Conservation (phyloP, 129 eudicot genomes). For the Centaurea solstitialis region DNA sequence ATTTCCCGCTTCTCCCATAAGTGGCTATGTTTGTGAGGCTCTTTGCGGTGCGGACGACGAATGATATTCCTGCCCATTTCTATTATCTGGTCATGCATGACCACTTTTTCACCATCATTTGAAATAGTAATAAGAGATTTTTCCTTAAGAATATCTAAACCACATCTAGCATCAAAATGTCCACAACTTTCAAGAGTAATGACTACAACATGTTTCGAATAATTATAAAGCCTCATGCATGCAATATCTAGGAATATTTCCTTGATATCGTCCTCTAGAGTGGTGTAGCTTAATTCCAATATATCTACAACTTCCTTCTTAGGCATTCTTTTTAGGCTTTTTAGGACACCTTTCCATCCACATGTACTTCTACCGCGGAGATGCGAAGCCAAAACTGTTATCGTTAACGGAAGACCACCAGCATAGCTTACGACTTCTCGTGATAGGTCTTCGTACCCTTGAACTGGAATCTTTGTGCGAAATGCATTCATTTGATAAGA, state of each 20-base stretch:
- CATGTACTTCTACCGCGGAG: constrained; percentile 17
- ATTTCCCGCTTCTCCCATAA: no score
- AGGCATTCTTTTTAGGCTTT: neutral
- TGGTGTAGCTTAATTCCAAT: neutral
- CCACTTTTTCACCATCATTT: neutral
- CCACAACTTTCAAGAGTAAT: neutral
- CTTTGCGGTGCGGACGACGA: no score
- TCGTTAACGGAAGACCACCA: constrained; percentile 45
- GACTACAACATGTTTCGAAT: neutral
- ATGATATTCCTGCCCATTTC: no score
- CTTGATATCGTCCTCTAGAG: no score
- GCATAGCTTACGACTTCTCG: constrained; percentile 26
- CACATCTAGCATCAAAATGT: neutral
- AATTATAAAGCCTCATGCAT: neutral
- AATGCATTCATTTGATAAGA: constrained; percentile 24
- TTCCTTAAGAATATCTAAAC: neutral
- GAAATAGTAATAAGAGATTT: neutral
- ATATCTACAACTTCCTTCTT: neutral
- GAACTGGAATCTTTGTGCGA: constrained; percentile 23
- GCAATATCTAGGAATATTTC: neutral
- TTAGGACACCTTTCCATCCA: constrained; percentile 37
- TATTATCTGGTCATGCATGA: no score
- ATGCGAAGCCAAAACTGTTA: constrained; percentile 42
- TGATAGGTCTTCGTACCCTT: constrained; percentile 24
- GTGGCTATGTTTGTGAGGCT: no score